Percentiles rank a stretch among this genome's conserved stretches.
Conservation (phyloP, 495 filamentous ascomycete genomes). For the Parachaetomium inaequale region DNA sequence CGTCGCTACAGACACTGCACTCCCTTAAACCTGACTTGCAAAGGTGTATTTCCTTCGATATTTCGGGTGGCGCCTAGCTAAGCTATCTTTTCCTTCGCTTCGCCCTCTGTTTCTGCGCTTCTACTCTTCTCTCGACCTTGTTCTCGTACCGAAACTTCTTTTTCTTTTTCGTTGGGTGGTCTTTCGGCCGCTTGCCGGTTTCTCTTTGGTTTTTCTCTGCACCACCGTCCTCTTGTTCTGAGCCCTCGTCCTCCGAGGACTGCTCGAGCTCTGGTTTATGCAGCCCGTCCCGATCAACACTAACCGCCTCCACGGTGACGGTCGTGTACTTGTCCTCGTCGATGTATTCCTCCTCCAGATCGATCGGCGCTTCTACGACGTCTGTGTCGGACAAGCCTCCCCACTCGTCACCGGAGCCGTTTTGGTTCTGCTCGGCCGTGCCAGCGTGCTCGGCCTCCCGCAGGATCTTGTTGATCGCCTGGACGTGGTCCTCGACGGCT, state of each 20-base stretch:
- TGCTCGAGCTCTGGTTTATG: constrained; percentile 47
- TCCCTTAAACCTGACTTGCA: background rate
- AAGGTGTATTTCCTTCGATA: background rate
- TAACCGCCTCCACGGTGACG: constrained; percentile 90
- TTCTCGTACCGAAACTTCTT: constrained; percentile 91
- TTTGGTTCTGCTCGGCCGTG: constrained; percentile 34
- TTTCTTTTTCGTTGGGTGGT: constrained; percentile 65
- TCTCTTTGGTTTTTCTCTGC: constrained; percentile 33
- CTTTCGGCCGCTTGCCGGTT: constrained; percentile 49
- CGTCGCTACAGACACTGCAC: constrained; percentile 11
- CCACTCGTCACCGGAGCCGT: constrained; percentile 54
- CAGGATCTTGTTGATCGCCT: constrained; percentile 63
- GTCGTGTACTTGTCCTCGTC: constrained; percentile 95
- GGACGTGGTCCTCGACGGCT: constrained; percentile 74
- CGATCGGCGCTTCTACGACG: constrained; percentile 43
- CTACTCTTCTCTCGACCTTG: constrained; percentile 68
- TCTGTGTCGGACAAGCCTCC: constrained; percentile 54
- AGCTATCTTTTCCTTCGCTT: constrained; percentile 46
- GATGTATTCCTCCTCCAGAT: constrained; percentile 89
- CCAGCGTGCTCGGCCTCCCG: constrained; percentile 52
- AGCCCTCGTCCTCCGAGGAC: constrained; percentile 43
- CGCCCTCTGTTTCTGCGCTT: constrained; percentile 61
- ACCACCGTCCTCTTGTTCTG: constrained; percentile 32
- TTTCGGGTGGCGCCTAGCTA: background rate
- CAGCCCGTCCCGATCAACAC: constrained; percentile 67